These are phyloP conservation scores for Volvox africanus DNA, from an alignment of 139 green algal species.

Conservation along the genomic window DNA sequence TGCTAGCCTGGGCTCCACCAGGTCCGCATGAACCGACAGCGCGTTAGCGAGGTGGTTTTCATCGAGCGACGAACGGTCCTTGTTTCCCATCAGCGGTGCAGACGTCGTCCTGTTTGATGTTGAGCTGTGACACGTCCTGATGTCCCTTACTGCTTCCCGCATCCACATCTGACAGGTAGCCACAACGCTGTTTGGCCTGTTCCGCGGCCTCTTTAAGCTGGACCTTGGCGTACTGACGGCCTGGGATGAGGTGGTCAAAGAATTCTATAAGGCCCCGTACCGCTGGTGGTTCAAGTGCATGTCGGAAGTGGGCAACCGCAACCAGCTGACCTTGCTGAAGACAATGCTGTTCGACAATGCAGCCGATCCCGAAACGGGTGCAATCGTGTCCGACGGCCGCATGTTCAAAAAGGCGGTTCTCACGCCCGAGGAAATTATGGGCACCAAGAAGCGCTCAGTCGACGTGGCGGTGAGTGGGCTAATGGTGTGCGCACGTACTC, in stretches of 20 bases:
- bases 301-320: slow-evolving; percentile 7
- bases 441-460: slow-evolving; percentile 38
- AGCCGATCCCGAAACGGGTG: slow-evolving; percentile 28
- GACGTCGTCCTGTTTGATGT: too few species aligned
- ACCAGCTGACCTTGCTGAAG: slow-evolving; percentile 41
- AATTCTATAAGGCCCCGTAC: slow-evolving; percentile 35
- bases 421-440: slow-evolving; percentile 62
- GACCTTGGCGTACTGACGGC: slow-evolving; percentile 18
- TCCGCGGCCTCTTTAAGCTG: slow-evolving; percentile 13
- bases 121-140: too few species aligned
- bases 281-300: slow-evolving; percentile 32
- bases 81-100: too few species aligned
- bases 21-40: too few species aligned
- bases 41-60: too few species aligned
- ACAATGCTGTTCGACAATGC: slow-evolving; percentile 53
- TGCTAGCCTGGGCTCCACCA: too few species aligned
- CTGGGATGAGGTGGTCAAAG: slow-evolving; percentile 12
- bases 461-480: slow-evolving; percentile 26
- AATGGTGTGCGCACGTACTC: too few species aligned
- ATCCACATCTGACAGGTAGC: slow-evolving; percentile 20
- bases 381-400: slow-evolving; percentile 55
- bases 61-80: too few species aligned
- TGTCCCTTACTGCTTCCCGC: too few species aligned
- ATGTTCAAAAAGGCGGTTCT: slow-evolving; percentile 69
- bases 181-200: slow-evolving; percentile 26